Base-by-base conservation (phyloP, 2,329 filamentous ascomycete species). In the Davidsoniella australis region DNA sequence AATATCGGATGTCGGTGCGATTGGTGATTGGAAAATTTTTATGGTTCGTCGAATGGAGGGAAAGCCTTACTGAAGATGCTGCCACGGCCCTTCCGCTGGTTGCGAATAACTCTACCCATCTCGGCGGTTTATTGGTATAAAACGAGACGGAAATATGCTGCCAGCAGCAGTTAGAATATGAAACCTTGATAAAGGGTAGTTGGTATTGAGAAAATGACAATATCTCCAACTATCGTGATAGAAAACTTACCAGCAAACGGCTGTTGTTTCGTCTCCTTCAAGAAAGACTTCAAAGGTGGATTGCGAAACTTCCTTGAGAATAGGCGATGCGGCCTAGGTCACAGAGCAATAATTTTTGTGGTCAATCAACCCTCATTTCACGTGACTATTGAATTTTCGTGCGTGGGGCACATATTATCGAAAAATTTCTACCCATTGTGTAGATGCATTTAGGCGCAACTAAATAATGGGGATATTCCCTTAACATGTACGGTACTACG, bases 81-180 rank as follows among this genome's bases (percentile, higher is more conserved):
- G 63, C 71, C 71, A 66, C 67, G 68, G 62, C 72, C 72, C 68
- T 75, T 75, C 64, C 72, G 69, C 73, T 78, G 75, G 68, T 78
- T 78, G 68, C 75, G 73, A 71, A 78, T 78, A 62, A 73, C 70
- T 68, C 70, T 68, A 71, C 70, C 70, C 70, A 73, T 73, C 59
- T 64, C 53, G 51, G 44, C 44, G 49, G 48, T 51, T 52, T 54
- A 51, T 52, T 52, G 49, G 45, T 51, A 49, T 47, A 50, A 52
- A 53, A 52, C 47, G 42, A 48, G 49, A 53, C 48, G 48, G 47
- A 50, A 53, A 53, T 48, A 53, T 50, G 51, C 51, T 53, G 47
- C 51, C 51, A 49, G 47, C 47, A 54, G 47, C 42, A 41, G 51
- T 54, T 51, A 55, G 54, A 55, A 46, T 42, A 50, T 33, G 10